Evolutionary conservation across 352 stramenopile genomes (phyloP).

Genomic region (Pythium dissotocum): DNA sequence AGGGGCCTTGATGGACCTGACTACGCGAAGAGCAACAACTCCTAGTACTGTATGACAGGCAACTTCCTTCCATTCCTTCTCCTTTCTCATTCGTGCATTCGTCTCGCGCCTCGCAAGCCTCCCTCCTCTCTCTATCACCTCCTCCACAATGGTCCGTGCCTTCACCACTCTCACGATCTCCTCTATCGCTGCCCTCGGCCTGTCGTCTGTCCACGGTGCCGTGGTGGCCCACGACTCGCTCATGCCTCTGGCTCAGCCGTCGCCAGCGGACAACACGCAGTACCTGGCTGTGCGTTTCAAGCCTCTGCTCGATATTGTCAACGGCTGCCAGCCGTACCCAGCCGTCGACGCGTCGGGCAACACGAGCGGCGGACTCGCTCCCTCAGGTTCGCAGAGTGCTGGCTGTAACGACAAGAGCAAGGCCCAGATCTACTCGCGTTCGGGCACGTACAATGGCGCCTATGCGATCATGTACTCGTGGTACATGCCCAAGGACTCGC

Average conservation of each 20-base stretch:
- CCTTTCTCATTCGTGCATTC: too few species aligned
- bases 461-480: slow-evolving; percentile 42
- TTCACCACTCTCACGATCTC: neutral
- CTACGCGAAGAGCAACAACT: too few species aligned
- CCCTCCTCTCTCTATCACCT: too few species aligned
- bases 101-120: too few species aligned
- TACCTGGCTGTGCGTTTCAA: slow-evolving; percentile 31
- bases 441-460: slow-evolving; percentile 27
- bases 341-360: slow-evolving; percentile 31
- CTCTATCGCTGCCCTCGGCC: neutral
- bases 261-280: slow-evolving; percentile 8
- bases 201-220: slow-evolving; percentile 7
- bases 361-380: slow-evolving; percentile 21
- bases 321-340: slow-evolving; percentile 28
- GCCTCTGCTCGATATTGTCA: slow-evolving; percentile 30
- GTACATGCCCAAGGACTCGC: slow-evolving; percentile 50
- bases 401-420: slow-evolving; percentile 17
- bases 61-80: too few species aligned
- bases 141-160: neutral
- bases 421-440: slow-evolving; percentile 34
- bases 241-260: too few species aligned
- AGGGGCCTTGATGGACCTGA: too few species aligned
- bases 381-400: slow-evolving; percentile 4
- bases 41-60: too few species aligned
- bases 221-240: slow-evolving; percentile 1